Percentiles rank a stretch among this genome's conserved stretches.
Evolutionary conservation across 108 stramenopile species (phyloP).

Genomic region (Epipyxis sp.): DNA sequence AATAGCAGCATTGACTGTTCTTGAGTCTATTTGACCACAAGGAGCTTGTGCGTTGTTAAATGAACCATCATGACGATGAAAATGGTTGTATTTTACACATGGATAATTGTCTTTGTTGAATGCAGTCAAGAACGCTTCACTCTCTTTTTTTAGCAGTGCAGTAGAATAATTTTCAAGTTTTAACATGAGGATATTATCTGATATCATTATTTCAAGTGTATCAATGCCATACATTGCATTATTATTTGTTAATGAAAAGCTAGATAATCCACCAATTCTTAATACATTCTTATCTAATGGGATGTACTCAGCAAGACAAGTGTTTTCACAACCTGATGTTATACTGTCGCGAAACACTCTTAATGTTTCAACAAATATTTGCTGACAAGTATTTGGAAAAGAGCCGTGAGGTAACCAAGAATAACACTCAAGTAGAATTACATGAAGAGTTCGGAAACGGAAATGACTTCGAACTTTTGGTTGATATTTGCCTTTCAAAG

Average conservation of each 20-base stretch:
- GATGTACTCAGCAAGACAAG: not conserved
- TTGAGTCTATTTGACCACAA: not conserved
- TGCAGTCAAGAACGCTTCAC: slow-evolving; percentile 7
- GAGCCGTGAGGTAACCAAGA: not conserved
- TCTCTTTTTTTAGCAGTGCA: not conserved
- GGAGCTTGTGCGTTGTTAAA: not conserved
- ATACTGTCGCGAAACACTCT: slow-evolving; percentile 11
- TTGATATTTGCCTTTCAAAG: slow-evolving; percentile 6
- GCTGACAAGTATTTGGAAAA: slow-evolving; percentile 15
- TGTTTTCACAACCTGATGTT: not conserved
- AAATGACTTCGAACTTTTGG: not conserved
- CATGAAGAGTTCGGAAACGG: not conserved
- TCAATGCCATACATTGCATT: no score
- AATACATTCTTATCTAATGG: not conserved
- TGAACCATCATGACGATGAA: not conserved
- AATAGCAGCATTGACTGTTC: slow-evolving; percentile 10
- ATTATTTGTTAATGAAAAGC: no score
- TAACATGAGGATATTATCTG: not conserved
- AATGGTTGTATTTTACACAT: not conserved
- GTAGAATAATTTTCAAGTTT: not conserved
- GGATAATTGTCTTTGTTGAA: slow-evolving; percentile 1
- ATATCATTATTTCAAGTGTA: no score
- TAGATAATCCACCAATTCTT: not conserved
- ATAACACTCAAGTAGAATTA: not conserved
- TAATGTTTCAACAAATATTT: slow-evolving; percentile 15